These are phyloP conservation scores for Odontarrhena argentea DNA, from an alignment of 345 rosid species.

Conservation along the genomic window DNA sequence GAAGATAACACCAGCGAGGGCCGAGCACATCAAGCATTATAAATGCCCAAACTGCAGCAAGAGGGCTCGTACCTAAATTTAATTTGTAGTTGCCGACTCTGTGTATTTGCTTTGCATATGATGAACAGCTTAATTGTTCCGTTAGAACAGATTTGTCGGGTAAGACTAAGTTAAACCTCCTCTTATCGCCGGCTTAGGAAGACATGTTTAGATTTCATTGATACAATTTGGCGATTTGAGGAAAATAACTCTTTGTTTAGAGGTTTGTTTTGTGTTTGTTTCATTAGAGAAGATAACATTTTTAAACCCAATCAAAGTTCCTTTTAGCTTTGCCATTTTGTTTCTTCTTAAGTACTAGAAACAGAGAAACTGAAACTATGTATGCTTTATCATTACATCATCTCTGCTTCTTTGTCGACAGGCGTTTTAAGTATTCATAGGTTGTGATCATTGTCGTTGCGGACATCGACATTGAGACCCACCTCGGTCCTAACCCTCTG, in stretches of 20 bases:
- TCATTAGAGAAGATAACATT: slow-evolving; percentile 27
- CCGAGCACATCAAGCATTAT: slow-evolving; percentile 91
- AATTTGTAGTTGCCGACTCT: slow-evolving; percentile 6
- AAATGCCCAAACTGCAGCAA: slow-evolving; percentile 96
- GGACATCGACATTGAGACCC: slow-evolving; percentile 92
- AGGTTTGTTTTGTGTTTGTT: slow-evolving; percentile 30
- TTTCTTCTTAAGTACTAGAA: background rate
- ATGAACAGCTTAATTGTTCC: slow-evolving; percentile 54
- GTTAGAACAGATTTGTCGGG: slow-evolving; percentile 46
- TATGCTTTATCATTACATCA: slow-evolving; percentile 14
- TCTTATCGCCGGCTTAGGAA: slow-evolving; percentile 29
- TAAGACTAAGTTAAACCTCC: slow-evolving; percentile 33
- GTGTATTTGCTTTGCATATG: slow-evolving; percentile 44
- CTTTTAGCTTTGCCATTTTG: slow-evolving; percentile 18
- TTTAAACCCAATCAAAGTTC: slow-evolving; percentile 19
- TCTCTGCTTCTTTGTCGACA: slow-evolving; percentile 63
- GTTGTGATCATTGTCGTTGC: slow-evolving; percentile 91
- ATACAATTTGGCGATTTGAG: slow-evolving; percentile 26
- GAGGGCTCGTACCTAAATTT: slow-evolving; percentile 52
- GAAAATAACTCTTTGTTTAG: slow-evolving; percentile 33
- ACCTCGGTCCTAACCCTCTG: slow-evolving; percentile 89
- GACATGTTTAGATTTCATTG: slow-evolving; percentile 25
- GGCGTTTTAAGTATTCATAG: slow-evolving; percentile 76
- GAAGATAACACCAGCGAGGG: slow-evolving; percentile 88
- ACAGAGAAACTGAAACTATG: background rate